These are phyloP conservation scores for Allomyces javanicus DNA, from an alignment of 192 early-diverging fungal genomes.

Conservation along the genomic window DNA sequence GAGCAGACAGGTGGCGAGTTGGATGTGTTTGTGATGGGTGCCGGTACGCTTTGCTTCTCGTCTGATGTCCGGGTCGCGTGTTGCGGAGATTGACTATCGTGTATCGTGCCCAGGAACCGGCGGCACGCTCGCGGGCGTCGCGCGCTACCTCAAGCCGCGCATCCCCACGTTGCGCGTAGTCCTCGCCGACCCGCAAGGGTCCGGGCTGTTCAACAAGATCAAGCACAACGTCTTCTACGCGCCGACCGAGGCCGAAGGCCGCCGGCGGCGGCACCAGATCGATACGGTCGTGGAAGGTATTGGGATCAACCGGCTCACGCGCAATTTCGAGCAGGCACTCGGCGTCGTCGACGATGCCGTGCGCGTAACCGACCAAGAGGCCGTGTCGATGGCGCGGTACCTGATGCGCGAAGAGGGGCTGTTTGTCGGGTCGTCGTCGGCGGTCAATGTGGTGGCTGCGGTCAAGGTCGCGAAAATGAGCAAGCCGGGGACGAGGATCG, in stretches of 20 bases:
- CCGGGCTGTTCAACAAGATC: slow-evolving; percentile 77
- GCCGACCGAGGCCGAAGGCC: slow-evolving; percentile 70
- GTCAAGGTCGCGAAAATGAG: slow-evolving; percentile 50
- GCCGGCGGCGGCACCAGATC: slow-evolving; percentile 78
- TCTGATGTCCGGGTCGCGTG: neutral
- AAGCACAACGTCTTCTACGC: slow-evolving; percentile 83
- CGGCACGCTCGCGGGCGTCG: slow-evolving; percentile 77
- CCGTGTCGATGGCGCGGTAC: slow-evolving; percentile 71
- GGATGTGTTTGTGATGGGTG: slow-evolving; percentile 77
- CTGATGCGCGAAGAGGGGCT: slow-evolving; percentile 63
- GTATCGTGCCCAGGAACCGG: slow-evolving; percentile 39
- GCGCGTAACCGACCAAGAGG: slow-evolving; percentile 67
- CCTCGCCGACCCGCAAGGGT: slow-evolving; percentile 82
- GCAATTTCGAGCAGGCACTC: slow-evolving; percentile 51
- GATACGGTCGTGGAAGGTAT: slow-evolving; percentile 94
- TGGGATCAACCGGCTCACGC: slow-evolving; percentile 81
- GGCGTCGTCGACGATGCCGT: slow-evolving; percentile 60
- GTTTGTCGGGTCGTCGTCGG: slow-evolving; percentile 76
- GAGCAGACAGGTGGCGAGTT: slow-evolving; percentile 41
- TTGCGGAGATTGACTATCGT: too few species aligned
- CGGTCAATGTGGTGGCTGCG: slow-evolving; percentile 83
- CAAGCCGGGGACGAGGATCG: slow-evolving; percentile 76
- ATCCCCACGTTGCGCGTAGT: slow-evolving; percentile 27
- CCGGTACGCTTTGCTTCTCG: slow-evolving; percentile 25
- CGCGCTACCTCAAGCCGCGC: slow-evolving; percentile 56